Base-by-base conservation (phyloP, 179 eudicot genomes). In the Pouteria campechiana region DNA sequence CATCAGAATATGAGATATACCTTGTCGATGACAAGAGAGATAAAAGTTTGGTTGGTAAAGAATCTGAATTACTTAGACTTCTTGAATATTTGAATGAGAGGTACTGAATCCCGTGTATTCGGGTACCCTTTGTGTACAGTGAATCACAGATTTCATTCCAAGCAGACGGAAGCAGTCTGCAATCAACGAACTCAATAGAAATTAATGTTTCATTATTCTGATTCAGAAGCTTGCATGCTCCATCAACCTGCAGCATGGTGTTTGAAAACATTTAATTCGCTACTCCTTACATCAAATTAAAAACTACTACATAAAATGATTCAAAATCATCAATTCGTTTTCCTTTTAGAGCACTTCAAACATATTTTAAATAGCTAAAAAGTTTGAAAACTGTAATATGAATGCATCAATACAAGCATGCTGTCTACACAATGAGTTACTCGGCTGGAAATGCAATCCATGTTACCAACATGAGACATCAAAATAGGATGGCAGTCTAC, bases 41-140 rank as follows among this genome's bases (percentile, higher is more conserved):
- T 20, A 45, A 53, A 30, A 81, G 61, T 53, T 70, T 79, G 37
- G 53, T 54, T 8, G 93, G 81, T 34, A 72, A 42, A 16, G 73
- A 50, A 46, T 46, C 24, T 22, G 56, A 41, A 54, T 64, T 46
- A 24, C 40, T 57, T 50, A 50, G 46, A 57, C 86, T 53, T 59
- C 76, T 79, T 60, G 96, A 86, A 37, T 64, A 50, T 67, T 69
- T 74, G 57, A 90, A 64, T 13, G 92, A 65, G 67, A 90, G 77
- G 48, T 73, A 62, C 62, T 79, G 65, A 44, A 86, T 46, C 38
- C 63, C 62, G 54, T 74, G 76, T 28, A 62, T 49, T 37, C 63
- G 52, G 31, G 49, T 37, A 45, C 57, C 70, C 44, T 55, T 60
- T 48, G 52, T 32, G 28, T 10, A 23, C 25, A 90, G 69, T 45